Evolutionary conservation across 78 protist species (phyloP), one percentile per base, ranked within the genome.

Genomic region (Andalucia godoyi): DNA sequence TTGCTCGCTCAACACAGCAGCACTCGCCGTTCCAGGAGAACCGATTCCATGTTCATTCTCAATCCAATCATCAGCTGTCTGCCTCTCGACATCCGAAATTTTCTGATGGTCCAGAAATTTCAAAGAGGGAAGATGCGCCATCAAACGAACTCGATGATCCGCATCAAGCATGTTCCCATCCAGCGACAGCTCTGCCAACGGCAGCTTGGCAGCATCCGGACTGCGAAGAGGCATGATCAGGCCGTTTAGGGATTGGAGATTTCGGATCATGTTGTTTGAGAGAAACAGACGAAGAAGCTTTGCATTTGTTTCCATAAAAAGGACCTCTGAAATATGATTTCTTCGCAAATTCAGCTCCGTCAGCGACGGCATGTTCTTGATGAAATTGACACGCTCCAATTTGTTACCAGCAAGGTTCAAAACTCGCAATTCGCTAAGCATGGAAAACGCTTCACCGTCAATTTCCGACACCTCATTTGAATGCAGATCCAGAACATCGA

Each of bases 401-500:
- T 61, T 39, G 27, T 73, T 73, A 37, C 74, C 78, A 15, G 85
- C 85, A 18, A 72, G 62, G 53, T 80, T 72, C 57, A 80, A 69
- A 55, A 80, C 80, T 2, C 80, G 66, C 29, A 80, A 62, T 38
- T 62, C 66, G 33, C 38, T 0, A 21, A 80, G 67, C 15, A 25
- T 29, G 18, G 2, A 0, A n/a, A 80, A 68, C 41, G 27, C 18
- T 21, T 59, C 69, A n/a, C n/a, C n/a, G n/a, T n/a, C n/a, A 25
- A 76, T 33, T 25, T 5, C 18, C 8, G 4, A 41, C 49, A 77
- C 70, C 29, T 4, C 0, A 63, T 78, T 78, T 62, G 57, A 40
- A 62, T 80, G 85, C 60, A 80, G 76, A 57, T 80, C 85, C 29
- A 80, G 74, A 41, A 80, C 85, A 43, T 80, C 85, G 27, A 80